Percentiles rank a stretch among this genome's conserved stretches.
phyloP scores from a whole-genome alignment of 345 rosid genomes.

The Lepidium sativum region DNA sequence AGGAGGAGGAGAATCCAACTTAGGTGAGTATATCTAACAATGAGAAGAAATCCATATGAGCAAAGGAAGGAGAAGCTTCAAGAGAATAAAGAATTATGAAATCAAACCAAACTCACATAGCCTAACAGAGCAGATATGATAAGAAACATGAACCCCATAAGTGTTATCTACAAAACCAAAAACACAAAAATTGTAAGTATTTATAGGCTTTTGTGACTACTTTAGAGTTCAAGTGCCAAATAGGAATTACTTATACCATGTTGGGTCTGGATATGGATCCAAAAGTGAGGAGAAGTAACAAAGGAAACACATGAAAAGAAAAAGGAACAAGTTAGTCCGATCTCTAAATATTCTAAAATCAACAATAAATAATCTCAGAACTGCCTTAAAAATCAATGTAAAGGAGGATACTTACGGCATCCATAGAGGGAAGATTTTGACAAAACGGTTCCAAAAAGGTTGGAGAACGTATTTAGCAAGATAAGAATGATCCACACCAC shows the following conservation, averaged over 20 bases:
- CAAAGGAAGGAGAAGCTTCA: neutral
- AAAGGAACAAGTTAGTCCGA: neutral
- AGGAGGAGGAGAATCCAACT: constrained; percentile 81
- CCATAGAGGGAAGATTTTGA: constrained; percentile 92
- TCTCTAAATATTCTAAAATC: neutral
- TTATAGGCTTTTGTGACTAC: neutral
- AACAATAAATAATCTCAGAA: neutral
- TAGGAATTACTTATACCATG: constrained; percentile 43
- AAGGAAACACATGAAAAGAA: constrained; percentile 15
- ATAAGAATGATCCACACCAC: constrained; percentile 86
- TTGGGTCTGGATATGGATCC: constrained; percentile 60
- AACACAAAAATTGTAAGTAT: neutral
- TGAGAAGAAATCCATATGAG: neutral
- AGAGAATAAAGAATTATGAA: constrained; percentile 4
- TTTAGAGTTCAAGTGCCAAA: neutral
- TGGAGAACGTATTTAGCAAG: constrained; percentile 84
- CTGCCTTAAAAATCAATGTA: neutral
- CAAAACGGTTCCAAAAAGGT: constrained; percentile 86
- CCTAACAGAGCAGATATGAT: constrained; percentile 79
- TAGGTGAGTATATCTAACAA: constrained; percentile 73
- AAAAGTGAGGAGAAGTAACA: neutral
- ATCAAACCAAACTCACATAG: constrained; percentile 49
- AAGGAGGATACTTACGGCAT: constrained; percentile 68
- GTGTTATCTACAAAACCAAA: constrained; percentile 61
- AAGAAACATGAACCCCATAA: constrained; percentile 86